Evolutionary conservation across 345 rosid species (phyloP), one percentile per base, ranked within the genome.

Genomic region (Populus pruinosa): DNA sequence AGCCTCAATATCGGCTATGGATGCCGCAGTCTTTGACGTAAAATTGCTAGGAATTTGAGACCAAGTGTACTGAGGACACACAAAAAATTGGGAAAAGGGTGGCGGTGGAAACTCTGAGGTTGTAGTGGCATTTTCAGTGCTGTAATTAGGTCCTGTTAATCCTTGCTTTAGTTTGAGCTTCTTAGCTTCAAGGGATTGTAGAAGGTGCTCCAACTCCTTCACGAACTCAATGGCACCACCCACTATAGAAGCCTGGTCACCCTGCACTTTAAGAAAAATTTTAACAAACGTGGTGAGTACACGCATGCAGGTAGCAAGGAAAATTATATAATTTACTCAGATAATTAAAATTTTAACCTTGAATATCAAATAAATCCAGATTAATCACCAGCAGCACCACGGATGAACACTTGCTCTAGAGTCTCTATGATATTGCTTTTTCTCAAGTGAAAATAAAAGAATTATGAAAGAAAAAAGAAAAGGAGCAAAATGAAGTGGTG

Each of bases 201-300:
- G 81, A 55, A 88, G 86, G 29, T 90, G 92, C 85, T 94, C 96
- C 67, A 92, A 90, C 77, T 92, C 91, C 90, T 92, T 94, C 78
- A 94, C 92, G 83, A 88, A 94, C 81, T 91, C 97, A 75, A 94
- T 89, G 9, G 97, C 97, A 56, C 97, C 97, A 43, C 94, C 98
- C 63, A 94, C 97, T 77, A 91, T 88, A 33, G 98, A 91, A 5
- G 98, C 98, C 81, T 92, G 98, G 82, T 94, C 98, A 78, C 98
- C 93, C 98, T 94, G 67, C 78, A 85, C 11, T 56, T 50, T 13
- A 77, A n/a, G 14, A 27, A 41, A 14, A n/a, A 8, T 25, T 39
- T 39, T 18, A 72, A 44, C 31, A 16, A 35, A 38, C 64, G 18
- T 50, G 23, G 53, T 50, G 33, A 31, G 63, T 27, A 59, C 29